Base-by-base conservation (phyloP, 2,329 filamentous ascomycete species). In the Penicillium vulpinum region DNA sequence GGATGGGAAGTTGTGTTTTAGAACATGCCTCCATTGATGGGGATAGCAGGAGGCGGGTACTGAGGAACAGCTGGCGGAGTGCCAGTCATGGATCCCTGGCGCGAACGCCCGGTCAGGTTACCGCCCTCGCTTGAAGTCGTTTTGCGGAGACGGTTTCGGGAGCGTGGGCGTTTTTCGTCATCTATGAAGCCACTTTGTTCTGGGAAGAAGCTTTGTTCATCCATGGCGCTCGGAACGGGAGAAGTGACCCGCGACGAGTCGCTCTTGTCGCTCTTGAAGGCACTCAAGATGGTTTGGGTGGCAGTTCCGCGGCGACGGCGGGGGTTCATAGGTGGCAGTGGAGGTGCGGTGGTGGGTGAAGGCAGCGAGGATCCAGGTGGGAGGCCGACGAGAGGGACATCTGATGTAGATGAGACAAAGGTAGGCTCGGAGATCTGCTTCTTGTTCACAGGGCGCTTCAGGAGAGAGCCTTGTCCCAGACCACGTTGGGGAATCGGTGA, bases 361-460 rank as follows among this genome's bases (percentile, higher is more conserved):
- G 85, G 70, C 74, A 80, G 73, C 5, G 79, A 81, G 2, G 82
- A 80, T 28, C 81, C 81, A n/a, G 78, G 67, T 15, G 84, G 83
- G 11, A 87, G 76, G 35, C 81, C 82, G 35, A 86, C 77, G 0
- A 82, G 81, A 44, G 85, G 83, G 28, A 86, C 79, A 43, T 83
- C 82, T 2, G 82, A 85, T 4, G 85, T 87, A 10, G 78, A 75
- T 5, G 77, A 79, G 10, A 80, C 67, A 47, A 80, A 76, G 3
- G 74, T 78, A 0, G 85, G 85, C 63, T 88, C 85, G 2, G 84
- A 86, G 48, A 88, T 88, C 56, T 83, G 81, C 13, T 78, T 75
- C 70, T 88, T 88, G 60, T 81, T 81, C 46, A 88, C 77, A 0
- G 80, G 78, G 64, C 82, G 81, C 74, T 86, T 87, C 36, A 83